phyloP scores from a whole-genome alignment of 257 asterid species.

The Rhazya stricta region DNA sequence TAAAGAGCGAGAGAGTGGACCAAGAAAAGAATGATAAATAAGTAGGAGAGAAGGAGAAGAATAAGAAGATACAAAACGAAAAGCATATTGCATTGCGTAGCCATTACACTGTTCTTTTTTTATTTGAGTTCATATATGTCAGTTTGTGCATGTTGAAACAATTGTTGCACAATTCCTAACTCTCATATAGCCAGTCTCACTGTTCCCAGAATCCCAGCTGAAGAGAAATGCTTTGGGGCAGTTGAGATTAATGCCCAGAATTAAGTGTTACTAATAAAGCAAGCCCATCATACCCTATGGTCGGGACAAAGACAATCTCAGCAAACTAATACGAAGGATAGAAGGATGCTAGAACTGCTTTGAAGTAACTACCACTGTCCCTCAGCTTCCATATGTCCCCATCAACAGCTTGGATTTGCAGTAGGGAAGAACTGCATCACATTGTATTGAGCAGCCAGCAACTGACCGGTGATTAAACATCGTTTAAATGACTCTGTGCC shows the following conservation, averaged over 20 bases:
- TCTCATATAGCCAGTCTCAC: no score
- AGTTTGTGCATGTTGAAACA: not conserved
- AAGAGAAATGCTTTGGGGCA: not conserved
- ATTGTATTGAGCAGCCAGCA: not conserved
- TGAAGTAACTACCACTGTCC: not conserved
- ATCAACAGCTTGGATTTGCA: constrained; percentile 4
- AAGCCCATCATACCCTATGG: not conserved
- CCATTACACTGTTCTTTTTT: not conserved
- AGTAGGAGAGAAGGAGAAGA: not conserved
- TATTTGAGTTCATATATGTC: not conserved
- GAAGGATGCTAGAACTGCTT: not conserved
- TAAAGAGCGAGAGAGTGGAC: not conserved
- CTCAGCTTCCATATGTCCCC: not conserved
- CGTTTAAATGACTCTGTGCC: not conserved
- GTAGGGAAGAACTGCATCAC: not conserved
- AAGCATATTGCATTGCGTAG: not conserved
- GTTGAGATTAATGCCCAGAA: not conserved
- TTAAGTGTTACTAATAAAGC: not conserved
- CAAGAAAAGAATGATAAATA: not conserved
- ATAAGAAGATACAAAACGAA: not conserved
- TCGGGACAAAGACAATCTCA: not conserved
- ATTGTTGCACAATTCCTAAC: constrained; percentile 1
- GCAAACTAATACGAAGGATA: not conserved
- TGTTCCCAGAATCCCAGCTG: no score
- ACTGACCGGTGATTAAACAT: not conserved